Base-by-base conservation (phyloP, 257 asterid genomes). In the Thymus mandschuricus region DNA sequence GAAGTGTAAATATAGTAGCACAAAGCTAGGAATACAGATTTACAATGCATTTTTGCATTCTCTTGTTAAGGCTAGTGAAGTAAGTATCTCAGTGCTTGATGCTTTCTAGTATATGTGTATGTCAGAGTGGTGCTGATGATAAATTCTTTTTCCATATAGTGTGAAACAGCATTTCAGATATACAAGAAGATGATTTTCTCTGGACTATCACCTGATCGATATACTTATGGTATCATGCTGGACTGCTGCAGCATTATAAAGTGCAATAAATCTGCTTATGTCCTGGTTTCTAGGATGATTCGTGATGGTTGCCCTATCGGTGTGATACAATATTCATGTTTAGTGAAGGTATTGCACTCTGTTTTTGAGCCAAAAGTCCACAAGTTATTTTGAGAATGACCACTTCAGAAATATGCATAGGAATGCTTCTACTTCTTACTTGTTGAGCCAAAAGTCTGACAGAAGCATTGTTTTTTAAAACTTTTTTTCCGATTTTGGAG, bases 21-120 rank as follows among this genome's bases (percentile, higher is more conserved):
- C 60, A 48, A 65, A 62, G 65, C 49, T 74, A 27, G 81, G 86
- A 61, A 76, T 85, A n/a, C 75, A 81, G 38, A 80, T 85, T 52
- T 93, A 91, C 58, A 85, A 89, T 72, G 70, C 79, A 46, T 92
- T 82, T 63, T 76, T 93, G 90, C 94, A 87, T 76, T 81, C 88
- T n/a, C 92, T 93, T 75, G 86, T 91, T 57, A 84, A 86, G 72
- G 96, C 91, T 73, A 81, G 82, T 79, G 89, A 91, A 78, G 97
- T 91, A 83, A 78, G 84, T 66, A 67, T 50, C 33, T 77, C 43
- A 50, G 45, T 65, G 70, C 54, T 71, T 73, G 56, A 27, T 78
- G 72, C 49, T 13, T 73, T 73, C 71, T 35, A 58, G 71, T 69
- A 21, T 74, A 44, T 71, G 10, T 59, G 30, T 52, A 51, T 71